Conservation (phyloP, 163 green algal species). For the Chloroidium sp. region DNA sequence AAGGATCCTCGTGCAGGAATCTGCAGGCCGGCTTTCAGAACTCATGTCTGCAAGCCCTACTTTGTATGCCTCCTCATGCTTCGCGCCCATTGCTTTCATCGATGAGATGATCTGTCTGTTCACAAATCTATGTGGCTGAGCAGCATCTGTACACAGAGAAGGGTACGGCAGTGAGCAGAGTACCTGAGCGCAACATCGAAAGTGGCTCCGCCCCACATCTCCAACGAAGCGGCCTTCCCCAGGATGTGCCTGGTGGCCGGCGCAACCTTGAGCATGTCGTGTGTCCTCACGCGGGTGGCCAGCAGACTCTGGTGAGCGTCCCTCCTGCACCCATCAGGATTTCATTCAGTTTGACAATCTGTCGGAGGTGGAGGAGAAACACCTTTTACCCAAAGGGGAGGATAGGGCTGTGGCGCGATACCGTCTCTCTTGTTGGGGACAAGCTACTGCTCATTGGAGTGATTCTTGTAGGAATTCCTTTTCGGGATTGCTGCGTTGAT, state of each 20-base stretch:
- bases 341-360: no score
- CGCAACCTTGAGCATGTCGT: constrained; percentile 75
- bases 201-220: constrained; percentile 91
- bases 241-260: constrained; percentile 56
- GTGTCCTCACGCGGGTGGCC: constrained; percentile 82
- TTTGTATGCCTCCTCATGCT: no score
- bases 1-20: constrained; percentile 92
- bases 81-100: no score
- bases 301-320: constrained; percentile 92
- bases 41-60: not conserved
- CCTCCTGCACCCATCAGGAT: constrained; percentile 35
- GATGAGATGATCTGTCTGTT: not conserved
- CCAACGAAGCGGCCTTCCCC: constrained; percentile 57
- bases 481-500: not conserved
- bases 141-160: no score
- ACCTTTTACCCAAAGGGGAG: no score
- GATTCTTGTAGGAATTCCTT: not conserved
- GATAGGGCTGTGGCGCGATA: no score
- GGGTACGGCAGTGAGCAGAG: no score
- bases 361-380: no score
- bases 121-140: not conserved
- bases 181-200: constrained; percentile 72
- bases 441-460: not conserved
- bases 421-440: no score
- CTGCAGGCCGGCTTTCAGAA: constrained; percentile 9